Percentiles rank a stretch among this genome's conserved stretches.
phyloP scores from a whole-genome alignment of 192 early-diverging fungal species.

The Pecoramyces ruminantium region DNA sequence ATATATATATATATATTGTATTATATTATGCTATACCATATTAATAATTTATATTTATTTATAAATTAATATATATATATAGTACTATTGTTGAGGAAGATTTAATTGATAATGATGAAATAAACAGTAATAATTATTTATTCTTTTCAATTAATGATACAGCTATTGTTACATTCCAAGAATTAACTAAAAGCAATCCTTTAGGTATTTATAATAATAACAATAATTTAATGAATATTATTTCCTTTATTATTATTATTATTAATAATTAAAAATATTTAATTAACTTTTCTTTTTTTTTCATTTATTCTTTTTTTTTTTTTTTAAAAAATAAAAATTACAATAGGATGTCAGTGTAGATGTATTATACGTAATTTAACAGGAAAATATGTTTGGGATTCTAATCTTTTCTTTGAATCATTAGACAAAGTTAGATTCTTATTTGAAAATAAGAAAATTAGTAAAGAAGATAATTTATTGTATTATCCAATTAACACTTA shows the following conservation, averaged over 20 bases:
- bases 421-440: constrained; percentile 13
- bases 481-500: constrained; percentile 3
- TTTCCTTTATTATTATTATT: no score
- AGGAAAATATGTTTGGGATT: constrained; percentile 70
- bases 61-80: no score
- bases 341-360: constrained; percentile 22
- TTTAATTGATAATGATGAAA: not conserved
- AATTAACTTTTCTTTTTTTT: no score
- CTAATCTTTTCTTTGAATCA: constrained; percentile 44
- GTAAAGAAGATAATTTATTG: not conserved
- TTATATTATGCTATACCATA: no score
- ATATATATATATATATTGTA: no score
- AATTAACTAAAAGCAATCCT: constrained; percentile 25
- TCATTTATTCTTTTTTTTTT: no score
- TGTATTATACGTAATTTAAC: constrained; percentile 57
- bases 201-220: no score
- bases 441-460: constrained; percentile 4
- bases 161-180: constrained; percentile 51
- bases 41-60: no score
- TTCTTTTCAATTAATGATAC: constrained; percentile 59
- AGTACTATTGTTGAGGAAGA: constrained; percentile 9
- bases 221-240: no score
- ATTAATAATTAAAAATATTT: no score
- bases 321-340: no score
- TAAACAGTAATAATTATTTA: constrained; percentile 7